phyloP scores from a whole-genome alignment of 108 stramenopile genomes.

The Nannochloropsis salina region DNA sequence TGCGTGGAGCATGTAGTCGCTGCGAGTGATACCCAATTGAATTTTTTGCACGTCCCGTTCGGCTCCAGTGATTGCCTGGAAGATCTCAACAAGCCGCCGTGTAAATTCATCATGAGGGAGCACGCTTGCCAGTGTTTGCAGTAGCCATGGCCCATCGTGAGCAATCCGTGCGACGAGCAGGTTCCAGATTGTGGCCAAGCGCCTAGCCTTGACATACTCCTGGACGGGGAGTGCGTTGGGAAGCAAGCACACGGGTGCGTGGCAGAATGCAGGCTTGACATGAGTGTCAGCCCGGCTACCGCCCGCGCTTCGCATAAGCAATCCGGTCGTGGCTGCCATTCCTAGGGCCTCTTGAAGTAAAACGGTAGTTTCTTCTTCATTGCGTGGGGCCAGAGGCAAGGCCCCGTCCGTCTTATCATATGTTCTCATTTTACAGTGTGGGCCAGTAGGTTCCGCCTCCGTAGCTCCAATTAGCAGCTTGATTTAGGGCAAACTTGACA shows the following conservation, averaged over 20 bases:
- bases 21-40: constrained; percentile 70
- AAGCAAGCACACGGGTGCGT: neutral
- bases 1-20: constrained; percentile 85
- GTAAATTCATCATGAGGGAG: constrained; percentile 72
- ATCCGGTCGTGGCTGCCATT: neutral
- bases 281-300: neutral
- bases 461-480: too few species aligned
- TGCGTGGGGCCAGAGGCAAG: neutral
- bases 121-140: constrained; percentile 23
- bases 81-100: constrained; percentile 67
- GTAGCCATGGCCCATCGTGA: constrained; percentile 67
- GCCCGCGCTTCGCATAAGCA: neutral
- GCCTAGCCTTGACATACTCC: constrained; percentile 29
- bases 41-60: constrained; percentile 36
- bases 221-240: constrained; percentile 27
- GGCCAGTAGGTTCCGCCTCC: too few species aligned
- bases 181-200: constrained; percentile 68
- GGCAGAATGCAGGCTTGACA: neutral
- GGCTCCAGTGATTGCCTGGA: constrained; percentile 49
- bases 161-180: constrained; percentile 72
- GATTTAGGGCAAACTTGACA: too few species aligned
- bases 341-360: neutral
- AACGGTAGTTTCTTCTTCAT: neutral
- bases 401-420: neutral
- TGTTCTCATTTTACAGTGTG: too few species aligned